These are phyloP conservation scores for Trichomonas vaginalis DNA, from an alignment of 208 protist genomes.

Conservation along the genomic window DNA sequence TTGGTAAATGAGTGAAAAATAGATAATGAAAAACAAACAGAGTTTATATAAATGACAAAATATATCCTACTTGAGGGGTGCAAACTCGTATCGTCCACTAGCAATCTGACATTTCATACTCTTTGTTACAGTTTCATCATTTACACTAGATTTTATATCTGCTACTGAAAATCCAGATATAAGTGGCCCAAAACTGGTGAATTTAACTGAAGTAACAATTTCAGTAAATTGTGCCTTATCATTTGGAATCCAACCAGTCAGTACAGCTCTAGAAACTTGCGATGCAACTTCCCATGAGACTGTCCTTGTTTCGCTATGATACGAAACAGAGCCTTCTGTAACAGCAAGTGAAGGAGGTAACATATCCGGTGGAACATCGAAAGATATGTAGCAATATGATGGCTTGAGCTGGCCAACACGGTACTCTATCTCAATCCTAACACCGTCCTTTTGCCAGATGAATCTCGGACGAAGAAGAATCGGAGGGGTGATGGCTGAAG, in stretches of 20 bases:
- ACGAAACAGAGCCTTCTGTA: neutral
- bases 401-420: neutral
- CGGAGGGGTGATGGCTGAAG: neutral
- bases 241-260: neutral
- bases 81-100: neutral
- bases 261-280: neutral
- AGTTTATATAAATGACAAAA: too few relatives aligned
- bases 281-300: neutral
- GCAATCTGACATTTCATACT: neutral
- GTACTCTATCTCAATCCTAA: neutral
- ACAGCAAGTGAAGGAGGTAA: neutral
- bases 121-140: neutral
- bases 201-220: neutral
- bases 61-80: neutral
- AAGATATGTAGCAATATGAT: neutral
- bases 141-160: neutral
- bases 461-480: neutral
- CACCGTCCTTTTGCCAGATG: neutral
- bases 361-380: neutral
- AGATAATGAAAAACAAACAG: too few relatives aligned
- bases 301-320: neutral
- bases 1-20: too few relatives aligned
- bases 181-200: neutral
- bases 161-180: neutral
- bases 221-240: neutral